Percentiles rank a stretch among this genome's conserved stretches.
Conservation (phyloP, 176 grass and related monocot genomes). For the Zea mays region Zm-B73-REFERENCE-NAM-5.0 NC_050098.1:102953001-102953500, state of each 20-base stretch:
- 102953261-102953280: background rate
- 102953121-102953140: background rate
- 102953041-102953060: no score
- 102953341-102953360: background rate
- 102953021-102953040: no score
- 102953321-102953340: background rate
- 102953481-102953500: background rate
- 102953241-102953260: background rate
- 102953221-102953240: conserved; percentile 38
- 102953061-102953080: background rate
- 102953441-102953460: no score
- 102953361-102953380: no score
- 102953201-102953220: conserved; percentile 18
- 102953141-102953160: background rate
- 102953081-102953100: background rate
- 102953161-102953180: background rate
- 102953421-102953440: background rate
- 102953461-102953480: background rate
- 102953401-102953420: background rate
- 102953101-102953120: background rate
- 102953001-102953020: no score
- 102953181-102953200: conserved; percentile 23
- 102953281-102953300: background rate
- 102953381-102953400: background rate
- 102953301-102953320: background rate